phyloP scores from a whole-genome alignment of 352 stramenopile species.

The Phytophthora sp. region DNA sequence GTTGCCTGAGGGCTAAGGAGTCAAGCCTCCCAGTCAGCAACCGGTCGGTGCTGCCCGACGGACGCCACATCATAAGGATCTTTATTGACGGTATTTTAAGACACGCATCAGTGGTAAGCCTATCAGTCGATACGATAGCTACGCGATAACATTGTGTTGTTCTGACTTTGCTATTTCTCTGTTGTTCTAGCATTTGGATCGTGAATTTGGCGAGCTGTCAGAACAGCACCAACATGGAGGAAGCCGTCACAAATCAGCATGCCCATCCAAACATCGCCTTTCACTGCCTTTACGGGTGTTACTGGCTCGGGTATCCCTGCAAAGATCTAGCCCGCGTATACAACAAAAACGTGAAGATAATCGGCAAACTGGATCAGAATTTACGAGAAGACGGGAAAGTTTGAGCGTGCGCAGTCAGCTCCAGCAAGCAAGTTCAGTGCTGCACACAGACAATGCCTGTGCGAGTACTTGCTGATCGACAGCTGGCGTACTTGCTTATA shows the following conservation, averaged over 20 bases:
- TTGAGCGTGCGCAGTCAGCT: not conserved
- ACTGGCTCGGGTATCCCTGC: not conserved
- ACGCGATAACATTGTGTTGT: no score
- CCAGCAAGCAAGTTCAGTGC: not conserved
- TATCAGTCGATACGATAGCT: no score
- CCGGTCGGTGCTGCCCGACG: no score
- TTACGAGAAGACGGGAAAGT: not conserved
- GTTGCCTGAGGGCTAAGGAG: no score
- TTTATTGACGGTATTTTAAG: no score
- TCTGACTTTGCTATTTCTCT: no score
- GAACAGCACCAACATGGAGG: not conserved
- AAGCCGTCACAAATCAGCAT: not conserved
- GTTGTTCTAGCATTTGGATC: no score
- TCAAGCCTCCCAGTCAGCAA: no score
- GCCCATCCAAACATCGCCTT: not conserved
- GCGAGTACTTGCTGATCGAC: not conserved
- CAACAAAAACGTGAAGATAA: not conserved
- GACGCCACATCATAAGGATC: no score
- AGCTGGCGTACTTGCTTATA: not conserved
- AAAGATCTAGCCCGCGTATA: not conserved
- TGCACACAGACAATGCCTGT: not conserved
- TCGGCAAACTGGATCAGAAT: not conserved
- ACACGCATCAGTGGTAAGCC: no score
- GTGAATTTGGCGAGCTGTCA: no score
- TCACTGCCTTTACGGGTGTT: not conserved